Conservation (phyloP, 78 protist species). For the Dictyostelium intermedium region DNA sequence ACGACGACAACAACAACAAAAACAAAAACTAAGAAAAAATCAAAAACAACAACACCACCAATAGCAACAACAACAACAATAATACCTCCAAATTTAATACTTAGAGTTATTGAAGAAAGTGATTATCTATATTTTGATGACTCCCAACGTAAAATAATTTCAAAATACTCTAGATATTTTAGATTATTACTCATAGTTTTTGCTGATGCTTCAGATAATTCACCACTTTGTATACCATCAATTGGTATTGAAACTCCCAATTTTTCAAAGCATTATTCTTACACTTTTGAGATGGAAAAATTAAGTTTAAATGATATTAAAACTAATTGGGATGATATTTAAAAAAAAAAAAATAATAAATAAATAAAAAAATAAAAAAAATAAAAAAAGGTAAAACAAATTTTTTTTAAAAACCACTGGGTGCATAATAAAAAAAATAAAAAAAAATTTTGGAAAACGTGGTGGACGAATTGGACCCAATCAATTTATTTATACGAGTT, state of each 20-base stretch:
- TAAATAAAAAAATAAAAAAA: background rate
- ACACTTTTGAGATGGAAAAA: background rate
- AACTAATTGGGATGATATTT: background rate
- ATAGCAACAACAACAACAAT: background rate
- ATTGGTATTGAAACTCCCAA: background rate
- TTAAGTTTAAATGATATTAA: background rate
- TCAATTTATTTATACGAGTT: too few species aligned
- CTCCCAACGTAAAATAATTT: background rate
- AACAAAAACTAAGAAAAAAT: background rate
- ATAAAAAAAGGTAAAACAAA: too few species aligned
- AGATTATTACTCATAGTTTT: background rate
- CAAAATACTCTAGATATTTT: background rate
- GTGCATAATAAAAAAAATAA: too few species aligned
- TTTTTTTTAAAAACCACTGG: too few species aligned
- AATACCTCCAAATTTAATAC: background rate
- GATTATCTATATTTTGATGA: background rate
- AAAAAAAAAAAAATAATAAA: background rate
- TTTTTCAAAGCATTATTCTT: background rate
- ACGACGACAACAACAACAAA: background rate
- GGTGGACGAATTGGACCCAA: too few species aligned
- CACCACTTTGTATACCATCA: background rate
- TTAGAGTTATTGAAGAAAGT: background rate
- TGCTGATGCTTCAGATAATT: background rate
- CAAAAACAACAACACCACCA: background rate
- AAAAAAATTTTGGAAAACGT: too few species aligned